Conservation (phyloP, 495 filamentous ascomycete species). For the Lasiosphaeris hirsuta region DNA sequence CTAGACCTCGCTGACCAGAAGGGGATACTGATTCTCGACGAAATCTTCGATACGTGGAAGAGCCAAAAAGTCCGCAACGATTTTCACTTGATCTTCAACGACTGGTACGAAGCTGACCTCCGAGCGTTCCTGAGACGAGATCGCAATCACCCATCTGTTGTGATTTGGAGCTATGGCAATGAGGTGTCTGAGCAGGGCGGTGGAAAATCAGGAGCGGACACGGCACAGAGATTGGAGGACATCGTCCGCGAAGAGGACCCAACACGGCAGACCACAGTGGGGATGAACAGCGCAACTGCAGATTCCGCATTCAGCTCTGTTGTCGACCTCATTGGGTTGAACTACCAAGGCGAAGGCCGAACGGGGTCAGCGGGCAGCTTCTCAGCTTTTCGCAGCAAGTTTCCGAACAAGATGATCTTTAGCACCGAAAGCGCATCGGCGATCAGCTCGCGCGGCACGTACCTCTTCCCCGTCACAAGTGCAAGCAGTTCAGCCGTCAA, state of each 20-base stretch:
- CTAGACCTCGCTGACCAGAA: conserved; percentile 55
- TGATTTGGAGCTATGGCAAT: conserved; percentile 48
- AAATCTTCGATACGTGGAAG: conserved; percentile 47
- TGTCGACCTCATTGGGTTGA: conserved; percentile 44
- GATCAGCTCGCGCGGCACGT: conserved; percentile 45
- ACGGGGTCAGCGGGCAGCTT: conserved; percentile 26
- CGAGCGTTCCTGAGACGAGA: conserved; percentile 45
- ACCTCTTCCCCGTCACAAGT: conserved; percentile 48
- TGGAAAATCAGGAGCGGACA: conserved; percentile 23
- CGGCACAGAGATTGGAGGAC: conserved; percentile 27
- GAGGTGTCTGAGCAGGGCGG: conserved; percentile 42
- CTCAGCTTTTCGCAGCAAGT: conserved; percentile 37
- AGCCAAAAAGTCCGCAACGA: conserved; percentile 39
- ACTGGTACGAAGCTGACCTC: conserved; percentile 49
- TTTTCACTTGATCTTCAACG: conserved; percentile 44
- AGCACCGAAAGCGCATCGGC: conserved; percentile 41
- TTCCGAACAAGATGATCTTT: conserved; percentile 44
- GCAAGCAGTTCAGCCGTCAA: conserved; percentile 28
- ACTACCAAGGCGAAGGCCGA: conserved; percentile 50
- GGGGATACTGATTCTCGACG: conserved; percentile 56
- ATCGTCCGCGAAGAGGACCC: conserved; percentile 41
- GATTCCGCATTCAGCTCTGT: conserved; percentile 30
- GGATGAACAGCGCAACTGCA: conserved; percentile 36
- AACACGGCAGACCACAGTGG: conserved; percentile 36
- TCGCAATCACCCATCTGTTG: conserved; percentile 51